Evolutionary conservation across 73 alveolate genomes (phyloP), one percentile per base, ranked within the genome.

Genomic region (Tetrahymena thermophila): DNA sequence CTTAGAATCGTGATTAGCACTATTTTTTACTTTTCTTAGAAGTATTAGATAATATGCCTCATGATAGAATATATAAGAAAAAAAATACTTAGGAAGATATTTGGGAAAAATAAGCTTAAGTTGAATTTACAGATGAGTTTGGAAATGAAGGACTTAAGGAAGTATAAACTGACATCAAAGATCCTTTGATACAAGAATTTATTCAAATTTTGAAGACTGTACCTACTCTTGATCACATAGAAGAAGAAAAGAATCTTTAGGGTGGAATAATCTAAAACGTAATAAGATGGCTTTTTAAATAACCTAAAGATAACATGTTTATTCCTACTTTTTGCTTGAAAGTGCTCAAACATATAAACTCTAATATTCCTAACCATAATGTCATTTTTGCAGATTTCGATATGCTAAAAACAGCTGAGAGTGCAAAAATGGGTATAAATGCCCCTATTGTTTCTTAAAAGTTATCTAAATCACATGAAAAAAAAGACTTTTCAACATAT

Each of bases 391-490:
- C 99, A 25, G 99, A 98, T 84, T 98, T 98, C 94, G 99, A 98
- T 93, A n/a, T 94, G 31, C 42, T 97, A 84, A 97, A 97, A 25
- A 96, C 93, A 56, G 85, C 93, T 16, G 94, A 93, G 28, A 84
- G 96, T 14, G 84, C 96, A 25, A 95, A 96, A n/a, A 71, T 71
- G 89, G 98, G 99, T 25, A 94, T 97, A 14, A 96, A 96, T 93
- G 97, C 99, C 10, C 99, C 99, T 16, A 94, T 98, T 10, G 99
- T 98, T 25, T 96, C 99, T 34, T 95, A 97, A 96, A 98, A 98
- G 58, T 96, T 98, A 56, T 50, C 95, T 34, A 96, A 97, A 35
- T 97, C 99, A 13, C 97, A 97, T 95, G 96, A 96, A 71, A 97
- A 97, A 97, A 38, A 97, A 43, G 97, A 98, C 38, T 98, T 93